A percentile compares a stretch with the other conserved stretches of the same genome.
Conservation (phyloP, 306 rosid genomes). For the Rosa persica region DNA sequence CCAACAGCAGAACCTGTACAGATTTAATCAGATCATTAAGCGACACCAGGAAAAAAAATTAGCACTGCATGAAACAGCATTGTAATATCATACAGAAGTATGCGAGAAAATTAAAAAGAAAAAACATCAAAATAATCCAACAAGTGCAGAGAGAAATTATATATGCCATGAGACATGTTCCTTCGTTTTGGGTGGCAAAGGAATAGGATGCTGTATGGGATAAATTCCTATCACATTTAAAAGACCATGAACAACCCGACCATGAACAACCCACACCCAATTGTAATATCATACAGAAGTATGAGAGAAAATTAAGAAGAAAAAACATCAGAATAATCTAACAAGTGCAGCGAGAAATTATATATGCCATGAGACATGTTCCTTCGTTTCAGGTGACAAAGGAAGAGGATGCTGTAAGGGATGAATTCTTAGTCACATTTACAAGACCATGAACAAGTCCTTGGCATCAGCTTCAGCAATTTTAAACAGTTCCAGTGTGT, state of each 20-base stretch:
- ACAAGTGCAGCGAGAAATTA: neutral
- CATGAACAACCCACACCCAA: neutral
- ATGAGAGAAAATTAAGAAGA: neutral
- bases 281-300: no score
- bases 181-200: neutral
- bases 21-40: conserved; percentile 10
- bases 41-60: neutral
- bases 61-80: neutral
- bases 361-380: neutral
- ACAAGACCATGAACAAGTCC: neutral
- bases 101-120: neutral
- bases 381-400: neutral
- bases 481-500: neutral
- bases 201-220: neutral
- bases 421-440: neutral
- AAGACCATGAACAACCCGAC: neutral
- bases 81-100: neutral
- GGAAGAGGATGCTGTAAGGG: conserved; percentile 1
- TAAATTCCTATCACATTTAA: neutral
- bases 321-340: neutral
- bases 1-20: conserved; percentile 93
- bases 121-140: neutral
- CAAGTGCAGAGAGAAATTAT: neutral
- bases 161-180: neutral
- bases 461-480: neutral